These are phyloP conservation scores for Linum lewisii DNA, from an alignment of 345 rosid species.

Conservation along the genomic window DNA sequence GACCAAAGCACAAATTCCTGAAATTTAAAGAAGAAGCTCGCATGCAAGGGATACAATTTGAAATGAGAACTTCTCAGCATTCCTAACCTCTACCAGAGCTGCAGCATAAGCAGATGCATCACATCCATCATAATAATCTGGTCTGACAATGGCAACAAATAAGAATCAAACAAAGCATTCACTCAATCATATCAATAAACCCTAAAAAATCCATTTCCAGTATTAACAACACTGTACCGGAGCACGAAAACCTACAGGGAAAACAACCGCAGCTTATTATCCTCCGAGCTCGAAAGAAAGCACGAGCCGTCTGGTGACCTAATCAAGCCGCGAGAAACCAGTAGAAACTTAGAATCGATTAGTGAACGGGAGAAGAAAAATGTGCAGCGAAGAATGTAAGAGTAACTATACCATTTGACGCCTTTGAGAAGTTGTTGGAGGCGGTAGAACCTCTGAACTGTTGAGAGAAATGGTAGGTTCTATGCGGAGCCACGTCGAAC, in stretches of 20 bases:
- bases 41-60: background rate
- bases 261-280: constrained; percentile 63
- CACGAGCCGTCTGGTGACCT: constrained; percentile 99
- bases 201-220: background rate
- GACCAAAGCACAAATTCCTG: constrained; percentile 6
- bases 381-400: background rate
- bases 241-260: constrained; percentile 36
- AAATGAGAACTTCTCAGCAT: background rate
- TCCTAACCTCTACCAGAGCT: constrained; percentile 32
- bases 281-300: constrained; percentile 72
- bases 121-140: constrained; percentile 28
- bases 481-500: constrained; percentile 56
- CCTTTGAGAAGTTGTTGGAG: constrained; percentile 92
- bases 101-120: constrained; percentile 17
- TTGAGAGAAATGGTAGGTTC: constrained; percentile 54
- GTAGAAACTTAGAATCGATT: background rate
- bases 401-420: constrained; percentile 51
- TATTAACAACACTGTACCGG: background rate
- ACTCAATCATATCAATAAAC: background rate
- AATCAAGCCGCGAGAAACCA: constrained; percentile 13
- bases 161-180: background rate
- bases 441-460: constrained; percentile 47
- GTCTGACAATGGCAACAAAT: constrained; percentile 27
- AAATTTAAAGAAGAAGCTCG: background rate
- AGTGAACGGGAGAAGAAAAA: background rate